phyloP scores from a whole-genome alignment of 768 basidiomycete species.

The Leccinum fibrillosum region DNA sequence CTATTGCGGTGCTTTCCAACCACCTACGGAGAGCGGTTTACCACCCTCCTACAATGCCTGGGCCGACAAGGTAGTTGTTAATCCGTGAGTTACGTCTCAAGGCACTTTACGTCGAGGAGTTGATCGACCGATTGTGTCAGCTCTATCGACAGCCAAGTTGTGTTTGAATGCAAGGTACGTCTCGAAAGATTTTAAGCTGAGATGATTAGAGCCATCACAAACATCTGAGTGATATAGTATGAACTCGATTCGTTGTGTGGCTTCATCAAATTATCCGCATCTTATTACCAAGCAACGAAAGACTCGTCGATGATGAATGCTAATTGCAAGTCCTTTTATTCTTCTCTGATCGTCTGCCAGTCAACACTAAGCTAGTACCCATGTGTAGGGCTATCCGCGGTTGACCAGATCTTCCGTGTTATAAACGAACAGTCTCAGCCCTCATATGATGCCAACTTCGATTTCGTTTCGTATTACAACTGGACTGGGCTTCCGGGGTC shows the following conservation, averaged over 20 bases:
- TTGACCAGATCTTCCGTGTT: slow-evolving; percentile 71
- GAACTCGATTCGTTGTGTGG: slow-evolving; percentile 78
- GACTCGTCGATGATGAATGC: slow-evolving; percentile 70
- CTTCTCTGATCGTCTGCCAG: neutral
- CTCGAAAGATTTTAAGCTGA: neutral
- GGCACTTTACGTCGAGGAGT: neutral
- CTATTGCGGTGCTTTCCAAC: slow-evolving; percentile 81
- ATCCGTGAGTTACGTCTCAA: slow-evolving; percentile 52
- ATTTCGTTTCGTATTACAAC: slow-evolving; percentile 75
- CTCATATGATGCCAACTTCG: slow-evolving; percentile 67
- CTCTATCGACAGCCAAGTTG: slow-evolving; percentile 63
- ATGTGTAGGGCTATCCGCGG: slow-evolving; percentile 57
- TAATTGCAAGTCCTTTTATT: slow-evolving; percentile 46
- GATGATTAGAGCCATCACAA: neutral
- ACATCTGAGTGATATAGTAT: slow-evolving; percentile 41
- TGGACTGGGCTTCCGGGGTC: slow-evolving; percentile 71
- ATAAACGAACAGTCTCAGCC: slow-evolving; percentile 73
- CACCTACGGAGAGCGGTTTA: slow-evolving; percentile 72
- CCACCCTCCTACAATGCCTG: slow-evolving; percentile 62
- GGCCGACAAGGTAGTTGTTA: slow-evolving; percentile 67
- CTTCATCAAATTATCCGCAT: slow-evolving; percentile 73
- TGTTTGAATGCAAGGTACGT: slow-evolving; percentile 79
- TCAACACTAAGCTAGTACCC: neutral
- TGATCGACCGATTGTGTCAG: slow-evolving; percentile 31
- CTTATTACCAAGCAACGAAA: slow-evolving; percentile 68